Percentiles rank a stretch among this genome's conserved stretches.
Evolutionary conservation across 495 filamentous ascomycete species (phyloP).

Genomic region (Penicillium alfredii): DNA sequence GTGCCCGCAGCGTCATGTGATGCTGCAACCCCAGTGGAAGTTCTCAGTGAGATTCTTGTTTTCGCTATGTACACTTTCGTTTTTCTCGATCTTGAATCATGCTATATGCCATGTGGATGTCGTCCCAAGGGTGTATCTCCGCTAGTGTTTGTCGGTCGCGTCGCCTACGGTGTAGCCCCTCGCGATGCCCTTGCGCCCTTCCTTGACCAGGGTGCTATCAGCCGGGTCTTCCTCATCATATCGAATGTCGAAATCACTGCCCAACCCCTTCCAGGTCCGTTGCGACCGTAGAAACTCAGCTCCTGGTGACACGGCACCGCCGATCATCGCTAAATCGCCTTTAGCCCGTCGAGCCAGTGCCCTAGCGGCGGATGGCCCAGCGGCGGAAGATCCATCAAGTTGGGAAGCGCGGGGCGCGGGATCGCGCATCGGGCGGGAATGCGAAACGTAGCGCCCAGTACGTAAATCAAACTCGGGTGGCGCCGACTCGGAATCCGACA

Average conservation of each 20-base stretch:
- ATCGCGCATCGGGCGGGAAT: conserved; percentile 70
- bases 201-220: conserved; percentile 57
- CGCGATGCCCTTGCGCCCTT: conserved; percentile 84
- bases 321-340: conserved; percentile 67
- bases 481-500: conserved; percentile 58
- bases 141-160: conserved; percentile 34
- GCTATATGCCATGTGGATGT: conserved; percentile 5
- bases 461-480: conserved; percentile 91
- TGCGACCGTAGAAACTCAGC: conserved; percentile 80
- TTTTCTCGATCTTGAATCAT: no score
- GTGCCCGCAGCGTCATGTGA: conserved; percentile 29
- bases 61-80: conserved; percentile 1
- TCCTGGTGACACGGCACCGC: conserved; percentile 78
- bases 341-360: conserved; percentile 57
- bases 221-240: conserved; percentile 54
- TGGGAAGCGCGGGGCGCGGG: conserved; percentile 29
- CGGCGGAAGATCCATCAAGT: conserved; percentile 28
- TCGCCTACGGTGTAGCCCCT: conserved; percentile 80
- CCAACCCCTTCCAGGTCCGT: conserved; percentile 86
- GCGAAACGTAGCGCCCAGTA: conserved; percentile 78
- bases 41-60: conserved; percentile 1
- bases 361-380: conserved; percentile 27
- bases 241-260: conserved; percentile 71
- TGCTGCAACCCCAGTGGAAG: no score
- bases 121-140: no score